Conservation (phyloP, 1,139 yeast species). For the Lodderomyces parapsilosis region DNA sequence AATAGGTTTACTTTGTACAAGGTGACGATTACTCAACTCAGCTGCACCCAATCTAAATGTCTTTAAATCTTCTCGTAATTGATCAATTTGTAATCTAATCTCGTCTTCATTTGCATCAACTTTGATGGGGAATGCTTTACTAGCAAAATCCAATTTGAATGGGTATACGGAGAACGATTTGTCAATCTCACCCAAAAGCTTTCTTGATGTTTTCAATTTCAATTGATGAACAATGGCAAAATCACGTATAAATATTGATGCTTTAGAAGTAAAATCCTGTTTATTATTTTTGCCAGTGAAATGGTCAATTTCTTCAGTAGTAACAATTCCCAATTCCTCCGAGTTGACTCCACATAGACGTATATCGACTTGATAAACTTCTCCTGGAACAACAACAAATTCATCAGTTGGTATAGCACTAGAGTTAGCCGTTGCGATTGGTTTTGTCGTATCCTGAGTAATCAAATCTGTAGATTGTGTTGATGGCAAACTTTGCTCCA, state of each 20-base stretch:
- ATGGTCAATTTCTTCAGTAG: conserved; percentile 64
- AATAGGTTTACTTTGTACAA: conserved; percentile 74
- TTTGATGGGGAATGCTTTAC: conserved; percentile 58
- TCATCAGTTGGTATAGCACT: conserved; percentile 74
- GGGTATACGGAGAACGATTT: conserved; percentile 83
- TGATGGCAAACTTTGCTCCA: conserved; percentile 42
- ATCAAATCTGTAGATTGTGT: conserved; percentile 30
- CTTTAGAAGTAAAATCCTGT: conserved; percentile 54
- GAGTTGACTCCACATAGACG: conserved; percentile 70
- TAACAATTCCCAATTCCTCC: conserved; percentile 57
- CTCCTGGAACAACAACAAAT: conserved; percentile 73
- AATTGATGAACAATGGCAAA: conserved; percentile 75
- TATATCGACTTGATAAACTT: conserved; percentile 82
- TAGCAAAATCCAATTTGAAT: conserved; percentile 72
- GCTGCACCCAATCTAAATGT: conserved; percentile 72
- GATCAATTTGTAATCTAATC: conserved; percentile 34
- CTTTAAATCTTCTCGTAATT: conserved; percentile 52
- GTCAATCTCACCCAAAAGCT: conserved; percentile 68
- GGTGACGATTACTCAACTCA: conserved; percentile 79
- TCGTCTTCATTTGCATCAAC: conserved; percentile 28
- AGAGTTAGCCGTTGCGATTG: conserved; percentile 25
- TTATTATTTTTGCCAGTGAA: conserved; percentile 60
- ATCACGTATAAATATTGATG: conserved; percentile 82
- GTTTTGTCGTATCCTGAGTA: conserved; percentile 23
- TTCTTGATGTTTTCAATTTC: conserved; percentile 73